Percentiles rank a stretch among this genome's conserved stretches.
These are phyloP conservation scores for Alloteropsis semialata DNA, from an alignment of 176 grass and related monocot genomes.

Conservation along the genomic window DNA sequence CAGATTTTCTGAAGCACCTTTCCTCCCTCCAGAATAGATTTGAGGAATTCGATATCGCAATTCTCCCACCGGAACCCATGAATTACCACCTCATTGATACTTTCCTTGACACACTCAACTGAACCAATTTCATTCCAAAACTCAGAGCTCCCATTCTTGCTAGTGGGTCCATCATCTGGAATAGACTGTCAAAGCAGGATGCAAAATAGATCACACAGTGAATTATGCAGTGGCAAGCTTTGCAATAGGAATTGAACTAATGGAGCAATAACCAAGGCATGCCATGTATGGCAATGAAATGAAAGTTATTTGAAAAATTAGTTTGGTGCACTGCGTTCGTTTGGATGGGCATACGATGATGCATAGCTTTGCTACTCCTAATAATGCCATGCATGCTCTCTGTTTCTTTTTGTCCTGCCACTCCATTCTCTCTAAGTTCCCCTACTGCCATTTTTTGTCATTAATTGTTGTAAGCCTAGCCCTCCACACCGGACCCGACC, in stretches of 20 bases:
- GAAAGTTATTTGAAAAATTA: not conserved
- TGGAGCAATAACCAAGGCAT: not conserved
- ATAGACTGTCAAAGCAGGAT: not conserved
- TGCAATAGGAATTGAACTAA: too few relatives aligned
- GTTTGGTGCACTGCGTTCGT: not conserved
- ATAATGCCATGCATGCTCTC: not conserved
- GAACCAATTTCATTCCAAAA: not conserved
- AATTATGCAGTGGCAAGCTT: not conserved
- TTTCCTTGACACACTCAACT: not conserved
- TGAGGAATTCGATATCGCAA: not conserved
- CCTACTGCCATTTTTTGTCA: not conserved
- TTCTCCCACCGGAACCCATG: slow-evolving; percentile 7
- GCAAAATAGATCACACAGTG: not conserved
- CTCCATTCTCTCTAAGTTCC: not conserved
- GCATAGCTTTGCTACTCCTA: not conserved
- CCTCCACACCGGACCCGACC: not conserved
- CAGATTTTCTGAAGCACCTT: not conserved
- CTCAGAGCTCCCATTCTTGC: not conserved
- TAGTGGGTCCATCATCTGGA: not conserved
- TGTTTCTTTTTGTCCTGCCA: not conserved
- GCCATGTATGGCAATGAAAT: not conserved
- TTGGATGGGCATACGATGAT: not conserved
- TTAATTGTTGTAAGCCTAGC: not conserved
- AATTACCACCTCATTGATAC: slow-evolving; percentile 4
- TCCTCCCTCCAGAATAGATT: not conserved